Percentiles rank a stretch among this genome's conserved stretches.
These are phyloP conservation scores for Huntiella decipiens DNA, from an alignment of 2,329 filamentous ascomycete species.

Conservation along the genomic window DNA sequence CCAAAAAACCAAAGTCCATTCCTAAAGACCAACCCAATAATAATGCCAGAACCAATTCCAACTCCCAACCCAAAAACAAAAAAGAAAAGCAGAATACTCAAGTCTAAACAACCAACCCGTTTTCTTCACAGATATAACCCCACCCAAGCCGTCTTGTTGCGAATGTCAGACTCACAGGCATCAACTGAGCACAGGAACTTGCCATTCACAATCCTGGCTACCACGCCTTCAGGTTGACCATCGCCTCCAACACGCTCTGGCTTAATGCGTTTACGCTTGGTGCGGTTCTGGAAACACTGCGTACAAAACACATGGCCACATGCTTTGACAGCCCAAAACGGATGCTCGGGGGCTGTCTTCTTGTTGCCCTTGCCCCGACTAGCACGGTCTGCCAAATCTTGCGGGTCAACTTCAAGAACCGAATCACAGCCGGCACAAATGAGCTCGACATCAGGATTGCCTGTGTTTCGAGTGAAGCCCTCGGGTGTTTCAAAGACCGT, in stretches of 20 bases:
- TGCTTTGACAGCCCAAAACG: constrained; percentile 79
- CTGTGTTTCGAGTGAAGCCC: constrained; percentile 64
- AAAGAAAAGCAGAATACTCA: neutral
- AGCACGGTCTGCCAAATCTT: constrained; percentile 11
- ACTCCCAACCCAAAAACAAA: neutral
- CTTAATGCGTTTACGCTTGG: constrained; percentile 16
- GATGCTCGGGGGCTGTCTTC: constrained; percentile 44
- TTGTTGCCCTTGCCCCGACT: constrained; percentile 18
- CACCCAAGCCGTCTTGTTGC: constrained; percentile 37
- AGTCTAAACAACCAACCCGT: neutral
- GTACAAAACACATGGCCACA: constrained; percentile 77
- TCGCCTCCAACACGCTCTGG: too few species aligned
- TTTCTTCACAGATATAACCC: constrained; percentile 36
- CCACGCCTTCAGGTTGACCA: constrained; percentile 14
- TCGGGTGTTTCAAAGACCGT: constrained; percentile 33
- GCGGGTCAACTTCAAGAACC: constrained; percentile 58
- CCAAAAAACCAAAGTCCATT: neutral
- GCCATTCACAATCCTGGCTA: constrained; percentile 9
- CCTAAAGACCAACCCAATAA: neutral
- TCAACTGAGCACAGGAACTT: constrained; percentile 37
- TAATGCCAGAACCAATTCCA: neutral
- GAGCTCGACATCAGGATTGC: constrained; percentile 50
- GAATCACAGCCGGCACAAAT: constrained; percentile 75
- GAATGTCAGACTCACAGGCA: constrained; percentile 34
- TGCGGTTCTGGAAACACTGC: constrained; percentile 39